Evolutionary conservation across 164 flowering plant species (phyloP), one percentile per base, ranked within the genome.

Genomic region (Cinnamomum micranthum): DNA sequence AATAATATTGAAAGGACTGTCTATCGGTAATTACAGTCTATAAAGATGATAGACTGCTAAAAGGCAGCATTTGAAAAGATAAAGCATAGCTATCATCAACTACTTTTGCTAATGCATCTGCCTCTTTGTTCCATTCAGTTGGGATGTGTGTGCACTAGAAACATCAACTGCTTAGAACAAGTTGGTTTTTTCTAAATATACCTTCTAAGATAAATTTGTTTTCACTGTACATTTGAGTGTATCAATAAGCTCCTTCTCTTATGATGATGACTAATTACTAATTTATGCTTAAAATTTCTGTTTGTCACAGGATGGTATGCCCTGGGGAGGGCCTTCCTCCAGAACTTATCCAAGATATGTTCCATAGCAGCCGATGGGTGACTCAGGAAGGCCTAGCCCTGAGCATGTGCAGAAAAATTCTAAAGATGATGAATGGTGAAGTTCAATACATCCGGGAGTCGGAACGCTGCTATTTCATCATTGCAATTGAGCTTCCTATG

Each of bases 251-350:
- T 55, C 7, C 20, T 55, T 0, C 13, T 5, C 6, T 0, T 2
- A 17, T 15, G n/a, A 15, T 55, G 5, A 15, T 55, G 17, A 15
- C 47, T 41, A 41, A 41, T 41, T 41, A 41, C 47, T 9, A 41
- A 41, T 41, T 41, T 41, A 41, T 41, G 47, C 11, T 7, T 41
- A 41, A 41, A 31, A 17, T 66, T 20, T 74, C 17, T 70, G 28
- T n/a, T 74, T 74, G 47, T 28, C 79, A 78, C 80, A 91, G 97
- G 86, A 84, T 90, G 76, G 83, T 84, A 14, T 88, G 88, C 76
- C 90, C 94, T 20, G 95, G 95, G 65, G 92, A 91, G 51, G 95
- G 97, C 25, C 92, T 92, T 67, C 91, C 95, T 20, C 84, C 92
- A 10, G 91, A 90, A 58, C 81, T 92, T 79, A 82, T 92, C 50